Conservation (phyloP, 805 yeast genomes). For the Ogataea minuta region DNA sequence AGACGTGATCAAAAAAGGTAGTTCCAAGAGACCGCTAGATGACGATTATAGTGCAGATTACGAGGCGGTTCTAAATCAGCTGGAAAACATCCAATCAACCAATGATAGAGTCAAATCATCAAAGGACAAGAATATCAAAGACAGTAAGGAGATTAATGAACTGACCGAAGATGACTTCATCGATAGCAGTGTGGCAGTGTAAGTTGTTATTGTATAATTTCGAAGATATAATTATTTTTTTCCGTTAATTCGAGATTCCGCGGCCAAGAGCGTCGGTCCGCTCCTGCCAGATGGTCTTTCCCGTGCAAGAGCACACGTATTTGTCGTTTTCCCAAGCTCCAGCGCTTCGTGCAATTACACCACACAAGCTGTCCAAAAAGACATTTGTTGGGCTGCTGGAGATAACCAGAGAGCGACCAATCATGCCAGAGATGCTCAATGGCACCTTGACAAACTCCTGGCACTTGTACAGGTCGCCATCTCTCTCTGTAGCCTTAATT, state of each 20-base stretch:
- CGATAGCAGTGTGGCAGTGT: conserved; percentile 13
- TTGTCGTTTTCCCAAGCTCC: conserved; percentile 97
- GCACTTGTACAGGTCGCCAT: conserved; percentile 36
- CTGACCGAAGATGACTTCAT: conserved; percentile 19
- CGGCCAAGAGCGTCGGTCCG: conserved; percentile 67
- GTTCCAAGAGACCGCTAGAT: conserved; percentile 21
- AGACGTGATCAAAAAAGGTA: conserved; percentile 14
- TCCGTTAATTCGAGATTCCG: conserved; percentile 42
- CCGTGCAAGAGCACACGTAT: conserved; percentile 90
- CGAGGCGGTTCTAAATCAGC: conserved; percentile 11
- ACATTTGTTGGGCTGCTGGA: conserved; percentile 40
- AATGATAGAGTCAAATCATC: conserved; percentile 1
- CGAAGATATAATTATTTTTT: conserved; percentile 1
- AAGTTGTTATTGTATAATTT: conserved; percentile 4
- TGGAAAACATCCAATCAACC: conserved; percentile 3
- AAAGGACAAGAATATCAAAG: conserved; percentile 1
- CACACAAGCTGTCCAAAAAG: conserved; percentile 53
- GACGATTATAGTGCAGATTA: conserved; percentile 20
- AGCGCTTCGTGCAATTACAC: conserved; percentile 94
- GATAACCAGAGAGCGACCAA: conserved; percentile 66
- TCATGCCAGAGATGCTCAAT: conserved; percentile 54
- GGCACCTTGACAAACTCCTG: conserved; percentile 47
- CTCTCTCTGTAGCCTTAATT: conserved; percentile 35
- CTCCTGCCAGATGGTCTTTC: conserved; percentile 96
- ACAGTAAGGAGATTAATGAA: conserved; percentile 3